These are phyloP conservation scores for Rhodotorula toruloides DNA, from an alignment of 768 basidiomycete species.

Conservation along the genomic window DNA sequence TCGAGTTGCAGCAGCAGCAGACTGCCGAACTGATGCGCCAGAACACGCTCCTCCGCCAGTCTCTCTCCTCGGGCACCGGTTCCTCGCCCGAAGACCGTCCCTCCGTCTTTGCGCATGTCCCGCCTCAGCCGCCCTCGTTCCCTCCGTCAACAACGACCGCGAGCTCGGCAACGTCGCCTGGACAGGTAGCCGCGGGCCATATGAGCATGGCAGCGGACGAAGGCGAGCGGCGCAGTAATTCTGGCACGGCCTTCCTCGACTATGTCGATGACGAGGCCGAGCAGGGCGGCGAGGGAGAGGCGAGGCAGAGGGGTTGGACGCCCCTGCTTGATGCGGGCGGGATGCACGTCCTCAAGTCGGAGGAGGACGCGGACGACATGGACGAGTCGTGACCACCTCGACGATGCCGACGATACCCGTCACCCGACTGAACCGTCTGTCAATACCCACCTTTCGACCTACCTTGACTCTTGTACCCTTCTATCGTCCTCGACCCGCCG, in stretches of 20 bases:
- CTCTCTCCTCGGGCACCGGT: not conserved
- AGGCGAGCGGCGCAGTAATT: not conserved
- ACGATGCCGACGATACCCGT: too few relatives aligned
- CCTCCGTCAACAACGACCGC: not conserved
- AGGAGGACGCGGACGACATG: too few relatives aligned
- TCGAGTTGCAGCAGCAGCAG: slow-evolving; percentile 31
- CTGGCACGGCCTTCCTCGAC: not conserved
- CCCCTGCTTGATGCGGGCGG: not conserved
- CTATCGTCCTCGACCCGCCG: too few relatives aligned
- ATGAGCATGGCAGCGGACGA: too few relatives aligned
- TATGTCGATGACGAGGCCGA: not conserved
- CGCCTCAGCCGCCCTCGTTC: not conserved
- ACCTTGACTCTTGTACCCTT: too few relatives aligned
- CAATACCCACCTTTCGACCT: too few relatives aligned
- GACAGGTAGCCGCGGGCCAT: too few relatives aligned
- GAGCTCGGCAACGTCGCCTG: not conserved
- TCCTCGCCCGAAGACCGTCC: too few relatives aligned
- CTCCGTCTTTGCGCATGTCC: not conserved
- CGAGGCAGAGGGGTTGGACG: not conserved
- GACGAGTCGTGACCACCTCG: not conserved
- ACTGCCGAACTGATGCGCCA: slow-evolving; percentile 30
- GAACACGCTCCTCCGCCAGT: slow-evolving; percentile 10
- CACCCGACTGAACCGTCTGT: too few relatives aligned
- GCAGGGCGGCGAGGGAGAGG: not conserved
- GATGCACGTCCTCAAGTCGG: not conserved